Evolutionary conservation across 768 basidiomycete species (phyloP).

Genomic region (Lanmaoa rubissima): DNA sequence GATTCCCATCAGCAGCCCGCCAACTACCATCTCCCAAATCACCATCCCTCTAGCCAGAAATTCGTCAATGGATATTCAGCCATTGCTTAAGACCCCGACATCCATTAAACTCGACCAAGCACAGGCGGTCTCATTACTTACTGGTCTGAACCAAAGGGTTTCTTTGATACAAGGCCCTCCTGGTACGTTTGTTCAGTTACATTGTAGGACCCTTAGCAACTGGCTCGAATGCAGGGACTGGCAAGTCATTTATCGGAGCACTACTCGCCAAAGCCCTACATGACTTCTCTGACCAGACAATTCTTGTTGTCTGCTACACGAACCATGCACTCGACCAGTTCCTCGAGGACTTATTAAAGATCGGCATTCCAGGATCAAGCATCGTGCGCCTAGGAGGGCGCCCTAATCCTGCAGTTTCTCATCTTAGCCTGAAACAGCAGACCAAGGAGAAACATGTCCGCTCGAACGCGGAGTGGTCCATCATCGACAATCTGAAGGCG

Average conservation of each 20-base stretch:
- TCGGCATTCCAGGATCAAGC: slow-evolving; percentile 48
- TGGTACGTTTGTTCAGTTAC: slow-evolving; percentile 40
- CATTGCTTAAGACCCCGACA: slow-evolving; percentile 36
- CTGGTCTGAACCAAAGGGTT: slow-evolving; percentile 54
- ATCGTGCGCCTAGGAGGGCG: slow-evolving; percentile 61
- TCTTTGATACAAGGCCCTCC: slow-evolving; percentile 72
- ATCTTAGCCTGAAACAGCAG: slow-evolving; percentile 45
- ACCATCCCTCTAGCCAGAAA: slow-evolving; percentile 32
- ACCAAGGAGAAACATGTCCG: slow-evolving; percentile 19
- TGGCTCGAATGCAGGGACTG: slow-evolving; percentile 48
- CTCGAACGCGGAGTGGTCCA: slow-evolving; percentile 36
- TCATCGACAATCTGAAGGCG: slow-evolving; percentile 41
- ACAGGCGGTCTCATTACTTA: slow-evolving; percentile 45
- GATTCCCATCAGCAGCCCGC: slow-evolving; percentile 9
- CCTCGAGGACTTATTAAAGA: slow-evolving; percentile 56
- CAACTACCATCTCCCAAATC: slow-evolving; percentile 10
- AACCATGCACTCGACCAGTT: slow-evolving; percentile 75
- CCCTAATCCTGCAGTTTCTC: slow-evolving; percentile 45
- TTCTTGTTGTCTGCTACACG: slow-evolving; percentile 69
- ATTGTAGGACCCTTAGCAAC: neutral
- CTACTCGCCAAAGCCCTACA: slow-evolving; percentile 59
- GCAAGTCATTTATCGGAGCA: slow-evolving; percentile 71
- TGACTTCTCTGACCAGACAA: slow-evolving; percentile 40
- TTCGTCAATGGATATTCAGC: slow-evolving; percentile 41
- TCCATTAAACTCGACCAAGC: slow-evolving; percentile 50